Conservation (phyloP, 768 basidiomycete genomes). For the Pulveroboletus sp. region DNA sequence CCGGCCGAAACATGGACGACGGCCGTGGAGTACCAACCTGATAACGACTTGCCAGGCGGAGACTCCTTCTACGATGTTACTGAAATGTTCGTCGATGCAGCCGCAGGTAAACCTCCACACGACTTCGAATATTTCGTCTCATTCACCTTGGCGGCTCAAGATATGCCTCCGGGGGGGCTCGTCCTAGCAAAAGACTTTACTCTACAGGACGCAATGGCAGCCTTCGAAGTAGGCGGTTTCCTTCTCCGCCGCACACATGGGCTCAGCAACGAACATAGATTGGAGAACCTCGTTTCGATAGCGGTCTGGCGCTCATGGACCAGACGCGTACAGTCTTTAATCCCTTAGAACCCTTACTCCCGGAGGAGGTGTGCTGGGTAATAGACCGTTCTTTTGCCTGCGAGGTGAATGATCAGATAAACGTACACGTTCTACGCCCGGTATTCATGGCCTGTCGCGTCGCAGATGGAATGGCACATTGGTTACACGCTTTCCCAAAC, state of each 20-base stretch:
- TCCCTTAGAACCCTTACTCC: conserved; percentile 55
- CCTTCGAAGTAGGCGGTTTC: conserved; percentile 62
- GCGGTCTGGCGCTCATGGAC: conserved; percentile 52
- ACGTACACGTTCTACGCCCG: conserved; percentile 5
- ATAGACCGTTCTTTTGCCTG: conserved; percentile 71
- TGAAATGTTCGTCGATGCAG: conserved; percentile 52
- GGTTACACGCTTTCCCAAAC: conserved; percentile 86
- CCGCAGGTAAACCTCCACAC: conserved; percentile 43
- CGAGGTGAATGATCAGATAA: conserved; percentile 53
- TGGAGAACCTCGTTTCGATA: conserved; percentile 86
- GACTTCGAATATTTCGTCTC: not conserved
- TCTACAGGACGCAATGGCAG: conserved; percentile 89
- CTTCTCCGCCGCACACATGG: conserved; percentile 5
- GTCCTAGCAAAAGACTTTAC: conserved; percentile 66
- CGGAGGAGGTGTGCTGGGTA: conserved; percentile 86
- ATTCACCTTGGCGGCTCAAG: conserved; percentile 33
- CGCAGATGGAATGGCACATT: conserved; percentile 81
- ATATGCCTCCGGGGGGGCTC: conserved; percentile 59
- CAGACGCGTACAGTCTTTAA: conserved; percentile 52
- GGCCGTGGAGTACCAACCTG: conserved; percentile 16
- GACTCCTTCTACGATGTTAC: conserved; percentile 63
- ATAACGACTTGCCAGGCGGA: conserved; percentile 45
- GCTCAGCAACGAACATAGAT: conserved; percentile 53
- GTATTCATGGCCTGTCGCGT: conserved; percentile 13
- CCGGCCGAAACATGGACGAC: conserved; percentile 4